Conservation (phyloP, 306 rosid species). For the Fragaria nilgerrensis region DNA sequence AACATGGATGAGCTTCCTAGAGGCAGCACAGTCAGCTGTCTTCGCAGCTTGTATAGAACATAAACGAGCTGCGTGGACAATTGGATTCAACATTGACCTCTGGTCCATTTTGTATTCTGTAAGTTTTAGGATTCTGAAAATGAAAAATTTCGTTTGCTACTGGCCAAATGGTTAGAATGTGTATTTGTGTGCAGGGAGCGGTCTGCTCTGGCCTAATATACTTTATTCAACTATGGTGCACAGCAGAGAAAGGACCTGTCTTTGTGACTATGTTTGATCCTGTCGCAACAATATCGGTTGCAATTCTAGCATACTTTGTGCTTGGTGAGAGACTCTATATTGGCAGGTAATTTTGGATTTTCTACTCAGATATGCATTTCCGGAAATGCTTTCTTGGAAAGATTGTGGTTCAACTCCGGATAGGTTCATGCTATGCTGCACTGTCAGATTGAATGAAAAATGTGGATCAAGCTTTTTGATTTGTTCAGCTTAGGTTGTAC, state of each 20-base stretch:
- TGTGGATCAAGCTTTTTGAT: no score
- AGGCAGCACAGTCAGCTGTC: constrained; percentile 73
- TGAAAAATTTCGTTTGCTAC: not conserved
- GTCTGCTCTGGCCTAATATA: constrained; percentile 45
- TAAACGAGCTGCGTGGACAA: constrained; percentile 56
- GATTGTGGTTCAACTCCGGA: no score
- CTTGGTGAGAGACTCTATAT: constrained; percentile 68
- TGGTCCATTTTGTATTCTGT: constrained; percentile 73
- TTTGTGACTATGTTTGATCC: constrained; percentile 78
- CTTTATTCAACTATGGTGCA: constrained; percentile 77
- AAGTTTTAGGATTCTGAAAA: constrained; percentile 26
- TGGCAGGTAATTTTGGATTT: constrained; percentile 51
- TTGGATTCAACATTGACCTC: constrained; percentile 63
- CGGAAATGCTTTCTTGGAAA: not conserved
- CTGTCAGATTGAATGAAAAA: no score
- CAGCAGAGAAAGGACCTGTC: constrained; percentile 70
- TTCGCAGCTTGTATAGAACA: constrained; percentile 45
- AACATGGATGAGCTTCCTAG: constrained; percentile 70
- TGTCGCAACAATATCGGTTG: constrained; percentile 54
- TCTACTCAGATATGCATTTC: not conserved
- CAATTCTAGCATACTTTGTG: constrained; percentile 68
- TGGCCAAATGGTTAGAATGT: not conserved
- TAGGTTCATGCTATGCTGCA: no score
- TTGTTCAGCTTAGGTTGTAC: no score
- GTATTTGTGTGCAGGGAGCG: constrained; percentile 52